phyloP scores from a whole-genome alignment of 331 rosid species.

The Ulmus americana region DNA sequence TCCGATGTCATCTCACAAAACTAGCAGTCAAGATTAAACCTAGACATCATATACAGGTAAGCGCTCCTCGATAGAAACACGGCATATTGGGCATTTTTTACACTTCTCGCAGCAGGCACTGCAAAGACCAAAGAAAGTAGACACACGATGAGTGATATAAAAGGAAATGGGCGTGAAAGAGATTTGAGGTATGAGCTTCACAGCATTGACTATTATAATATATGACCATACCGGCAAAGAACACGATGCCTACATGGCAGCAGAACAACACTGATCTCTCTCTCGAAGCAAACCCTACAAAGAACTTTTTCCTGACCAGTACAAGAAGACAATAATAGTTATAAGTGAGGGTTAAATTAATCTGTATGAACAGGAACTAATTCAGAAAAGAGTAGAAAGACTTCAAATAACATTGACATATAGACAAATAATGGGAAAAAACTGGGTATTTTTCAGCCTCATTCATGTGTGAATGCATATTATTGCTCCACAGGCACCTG shows the following conservation, averaged over 20 bases:
- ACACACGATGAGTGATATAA: neutral
- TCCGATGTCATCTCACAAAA: conserved; percentile 21
- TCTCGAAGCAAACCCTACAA: conserved; percentile 88
- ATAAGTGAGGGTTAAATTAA: conserved; percentile 5
- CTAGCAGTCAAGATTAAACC: conserved; percentile 25
- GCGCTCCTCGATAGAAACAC: conserved; percentile 53
- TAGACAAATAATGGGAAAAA: neutral
- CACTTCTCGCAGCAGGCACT: conserved; percentile 81
- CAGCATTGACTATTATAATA: neutral
- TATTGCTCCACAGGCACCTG: too few relatives aligned
- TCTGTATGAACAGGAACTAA: neutral
- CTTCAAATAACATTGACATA: neutral
- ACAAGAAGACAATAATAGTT: conserved; percentile 11
- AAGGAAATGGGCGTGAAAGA: neutral
- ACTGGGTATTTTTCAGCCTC: neutral
- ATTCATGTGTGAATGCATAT: too few relatives aligned
- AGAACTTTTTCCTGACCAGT: conserved; percentile 78
- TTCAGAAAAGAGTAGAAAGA: neutral
- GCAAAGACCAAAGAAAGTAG: conserved; percentile 25
- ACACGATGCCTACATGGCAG: conserved; percentile 91
- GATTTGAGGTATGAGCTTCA: neutral
- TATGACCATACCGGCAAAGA: conserved; percentile 67
- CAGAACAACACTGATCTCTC: conserved; percentile 74
- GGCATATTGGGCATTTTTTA: conserved; percentile 88
- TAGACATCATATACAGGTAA: conserved; percentile 87